A percentile compares a stretch with the other conserved stretches of the same genome.
phyloP scores from a whole-genome alignment of 2,329 filamentous ascomycete species.

The Trichophyton simii region DNA sequence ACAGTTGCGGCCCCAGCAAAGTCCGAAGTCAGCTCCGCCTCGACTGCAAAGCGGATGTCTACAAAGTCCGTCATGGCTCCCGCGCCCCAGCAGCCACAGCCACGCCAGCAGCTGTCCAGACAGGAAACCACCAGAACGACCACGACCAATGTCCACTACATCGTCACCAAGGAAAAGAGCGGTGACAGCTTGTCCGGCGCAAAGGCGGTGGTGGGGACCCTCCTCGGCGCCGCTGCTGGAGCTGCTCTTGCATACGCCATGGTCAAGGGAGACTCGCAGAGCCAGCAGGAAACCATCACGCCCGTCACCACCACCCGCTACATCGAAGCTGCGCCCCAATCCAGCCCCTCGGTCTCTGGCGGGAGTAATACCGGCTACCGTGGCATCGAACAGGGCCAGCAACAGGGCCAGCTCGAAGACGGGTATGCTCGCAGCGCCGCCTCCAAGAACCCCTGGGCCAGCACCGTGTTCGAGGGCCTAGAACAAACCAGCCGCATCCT shows the following conservation, averaged over 20 bases:
- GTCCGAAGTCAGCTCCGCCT: conserved; percentile 22
- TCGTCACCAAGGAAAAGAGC: conserved; percentile 20
- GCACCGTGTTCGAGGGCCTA: conserved; percentile 30
- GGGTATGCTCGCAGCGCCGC: conserved; percentile 23
- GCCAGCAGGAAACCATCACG: conserved; percentile 10
- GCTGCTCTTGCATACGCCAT: conserved; percentile 66
- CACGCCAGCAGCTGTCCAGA: conserved; percentile 14
- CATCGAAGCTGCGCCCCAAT: conserved; percentile 11
- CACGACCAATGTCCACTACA: conserved; percentile 29
- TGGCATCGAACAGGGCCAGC: neutral
- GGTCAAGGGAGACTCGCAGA: conserved; percentile 34
- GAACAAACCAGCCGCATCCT: conserved; percentile 17
- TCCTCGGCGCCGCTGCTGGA: conserved; percentile 67
- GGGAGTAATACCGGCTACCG: conserved; percentile 13
- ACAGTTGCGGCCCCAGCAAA: conserved; percentile 20
- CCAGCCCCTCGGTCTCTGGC: conserved; percentile 13
- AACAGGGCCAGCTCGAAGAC: conserved; percentile 10
- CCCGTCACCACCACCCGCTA: conserved; percentile 18
- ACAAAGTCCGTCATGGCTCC: conserved; percentile 10
- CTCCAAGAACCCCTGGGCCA: conserved; percentile 31
- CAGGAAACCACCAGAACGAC: conserved; percentile 10
- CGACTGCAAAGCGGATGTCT: conserved; percentile 14
- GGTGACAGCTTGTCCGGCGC: conserved; percentile 28
- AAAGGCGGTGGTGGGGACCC: conserved; percentile 58
- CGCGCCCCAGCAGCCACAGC: conserved; percentile 15